Percentiles rank a stretch among this genome's conserved stretches.
These are phyloP conservation scores for Scleromitrula shiraiana DNA, from an alignment of 2,329 filamentous ascomycete species.

Conservation along the genomic window DNA sequence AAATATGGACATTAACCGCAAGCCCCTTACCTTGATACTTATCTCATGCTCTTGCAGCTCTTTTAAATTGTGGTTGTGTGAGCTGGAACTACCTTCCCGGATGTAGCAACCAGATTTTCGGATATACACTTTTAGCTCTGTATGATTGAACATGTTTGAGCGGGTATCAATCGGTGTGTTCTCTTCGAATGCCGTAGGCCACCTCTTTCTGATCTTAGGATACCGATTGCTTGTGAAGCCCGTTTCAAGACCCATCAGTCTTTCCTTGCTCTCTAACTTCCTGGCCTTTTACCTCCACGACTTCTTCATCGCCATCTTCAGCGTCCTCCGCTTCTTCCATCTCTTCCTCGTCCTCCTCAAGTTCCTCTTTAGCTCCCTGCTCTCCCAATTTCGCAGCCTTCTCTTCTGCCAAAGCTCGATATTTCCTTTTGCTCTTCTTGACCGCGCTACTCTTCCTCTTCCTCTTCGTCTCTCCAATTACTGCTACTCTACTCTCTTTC, in stretches of 20 bases:
- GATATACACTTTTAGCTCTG: no score
- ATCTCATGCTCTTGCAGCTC: background rate
- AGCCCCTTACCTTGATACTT: background rate
- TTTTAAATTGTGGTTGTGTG: background rate
- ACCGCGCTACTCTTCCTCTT: conserved; percentile 66
- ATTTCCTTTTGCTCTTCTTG: conserved; percentile 81
- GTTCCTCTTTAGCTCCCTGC: conserved; percentile 7
- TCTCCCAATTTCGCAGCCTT: conserved; percentile 18
- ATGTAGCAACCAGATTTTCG: background rate
- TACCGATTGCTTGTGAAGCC: no score
- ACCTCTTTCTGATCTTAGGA: no score
- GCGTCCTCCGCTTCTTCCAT: background rate
- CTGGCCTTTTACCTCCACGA: no score
- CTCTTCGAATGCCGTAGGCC: no score
- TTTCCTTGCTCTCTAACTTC: background rate
- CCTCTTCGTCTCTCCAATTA: conserved; percentile 55
- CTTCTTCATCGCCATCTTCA: background rate
- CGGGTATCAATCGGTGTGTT: no score
- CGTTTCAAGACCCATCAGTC: background rate
- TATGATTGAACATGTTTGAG: no score
- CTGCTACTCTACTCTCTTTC: conserved; percentile 53
- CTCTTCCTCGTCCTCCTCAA: background rate
- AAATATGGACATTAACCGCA: no score
- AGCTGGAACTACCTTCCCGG: no score
- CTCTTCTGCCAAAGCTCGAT: conserved; percentile 45